Evolutionary conservation across 495 filamentous ascomycete genomes (phyloP).

Genomic region (Penicillium canescens): DNA sequence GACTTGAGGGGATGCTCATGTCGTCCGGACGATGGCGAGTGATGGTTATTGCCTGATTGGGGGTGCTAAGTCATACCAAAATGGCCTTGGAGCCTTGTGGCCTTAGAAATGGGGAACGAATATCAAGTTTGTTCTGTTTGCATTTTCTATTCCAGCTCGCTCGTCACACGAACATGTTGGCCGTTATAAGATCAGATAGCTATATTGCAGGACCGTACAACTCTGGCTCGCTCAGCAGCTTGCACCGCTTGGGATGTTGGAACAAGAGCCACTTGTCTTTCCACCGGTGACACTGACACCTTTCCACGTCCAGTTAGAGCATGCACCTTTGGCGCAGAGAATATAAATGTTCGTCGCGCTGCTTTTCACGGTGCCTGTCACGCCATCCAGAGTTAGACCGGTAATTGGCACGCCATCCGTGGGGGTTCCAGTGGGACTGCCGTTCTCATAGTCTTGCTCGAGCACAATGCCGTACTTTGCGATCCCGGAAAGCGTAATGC

Average conservation of each 20-base stretch:
- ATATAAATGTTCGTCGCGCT: constrained; percentile 52
- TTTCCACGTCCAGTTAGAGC: constrained; percentile 48
- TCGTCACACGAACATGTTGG: too few relatives aligned
- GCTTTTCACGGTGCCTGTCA: constrained; percentile 49
- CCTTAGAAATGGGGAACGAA: too few relatives aligned
- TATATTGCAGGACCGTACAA: neutral
- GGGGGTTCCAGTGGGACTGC: constrained; percentile 56
- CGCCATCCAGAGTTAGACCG: constrained; percentile 46
- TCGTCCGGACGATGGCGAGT: too few relatives aligned
- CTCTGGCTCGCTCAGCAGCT: neutral
- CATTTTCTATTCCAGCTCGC: too few relatives aligned
- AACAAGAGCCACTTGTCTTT: constrained; percentile 37
- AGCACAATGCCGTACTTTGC: constrained; percentile 64
- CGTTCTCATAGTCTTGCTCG: constrained; percentile 68
- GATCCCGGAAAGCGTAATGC: constrained; percentile 57
- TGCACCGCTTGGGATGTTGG: constrained; percentile 32
- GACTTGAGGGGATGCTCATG: too few relatives aligned
- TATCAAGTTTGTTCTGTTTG: too few relatives aligned
- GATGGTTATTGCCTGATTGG: too few relatives aligned
- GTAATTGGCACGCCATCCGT: constrained; percentile 62
- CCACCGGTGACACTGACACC: constrained; percentile 48
- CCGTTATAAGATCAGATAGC: neutral
- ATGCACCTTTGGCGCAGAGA: constrained; percentile 47
- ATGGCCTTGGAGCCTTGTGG: too few relatives aligned
- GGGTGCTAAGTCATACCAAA: too few relatives aligned